Base-by-base conservation (phyloP, 257 asterid species). In the Thymus mandschuricus region DNA sequence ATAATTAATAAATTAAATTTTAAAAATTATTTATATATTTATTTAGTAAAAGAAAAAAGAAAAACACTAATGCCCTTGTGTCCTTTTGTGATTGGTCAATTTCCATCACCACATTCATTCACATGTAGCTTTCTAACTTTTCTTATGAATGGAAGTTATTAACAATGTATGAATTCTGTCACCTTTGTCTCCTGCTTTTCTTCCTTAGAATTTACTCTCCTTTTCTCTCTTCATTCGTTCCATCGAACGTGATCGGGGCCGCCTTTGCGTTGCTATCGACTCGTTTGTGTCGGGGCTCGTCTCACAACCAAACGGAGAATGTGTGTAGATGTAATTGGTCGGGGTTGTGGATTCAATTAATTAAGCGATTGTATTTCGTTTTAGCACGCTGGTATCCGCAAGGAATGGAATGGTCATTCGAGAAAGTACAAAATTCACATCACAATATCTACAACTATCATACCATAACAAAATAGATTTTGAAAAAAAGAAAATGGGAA, bases 371-470 rank as follows among this genome's bases (percentile, higher is more conserved):
- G 63, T 76, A 69, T 70, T 21, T 64, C 55, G 66, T 82, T 80
- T 55, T 71, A 73, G 64, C 74, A 81, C 72, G 43, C 49, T 66
- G 74, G 48, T 76, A 68, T 71, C 84, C 86, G 73, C 66, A 44
- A 64, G 77, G 35, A 77, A 81, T 73, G 80, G 78, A 82, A 76
- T 52, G 44, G 40, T 61, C 69, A 58, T 71, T 64, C 78, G 27
- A 54, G 21, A 66, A 64, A 70, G 61, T 54, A 70, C 11, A 50
- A 64, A 77, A 78, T 73, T 77, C 85, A 75, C 72, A 74, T 63
- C 69, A 79, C 77, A 76, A 77, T 81, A 89, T 87, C 92, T 88
- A 87, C 95, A 87, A 60, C 87, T 79, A 81, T 77, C 79, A 51
- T 51, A 89, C 48, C 85, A 81, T 69, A 49, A 73, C 55, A 63